Conservation (phyloP, 495 filamentous ascomycete species). For the Friedmanniomyces endolithicus region DNA sequence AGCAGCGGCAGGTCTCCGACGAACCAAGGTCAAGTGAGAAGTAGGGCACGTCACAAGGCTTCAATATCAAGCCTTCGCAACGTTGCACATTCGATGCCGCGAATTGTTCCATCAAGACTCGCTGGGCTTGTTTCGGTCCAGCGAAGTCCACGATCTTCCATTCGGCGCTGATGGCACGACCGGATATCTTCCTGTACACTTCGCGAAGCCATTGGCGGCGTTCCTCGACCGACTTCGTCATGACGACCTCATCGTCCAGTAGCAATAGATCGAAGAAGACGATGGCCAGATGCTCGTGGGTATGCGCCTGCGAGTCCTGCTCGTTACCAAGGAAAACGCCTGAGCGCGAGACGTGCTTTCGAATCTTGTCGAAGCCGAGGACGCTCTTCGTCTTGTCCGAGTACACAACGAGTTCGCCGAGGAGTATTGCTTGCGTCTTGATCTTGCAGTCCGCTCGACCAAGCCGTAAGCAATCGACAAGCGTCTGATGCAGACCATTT, state of each 20-base stretch:
- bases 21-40: conserved; percentile 33
- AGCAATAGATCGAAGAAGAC: conserved; percentile 69
- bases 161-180: conserved; percentile 47
- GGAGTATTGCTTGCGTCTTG: conserved; percentile 55
- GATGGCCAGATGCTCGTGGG: conserved; percentile 70
- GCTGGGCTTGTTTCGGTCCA: conserved; percentile 24
- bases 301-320: conserved; percentile 58
- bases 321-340: conserved; percentile 56
- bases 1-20: conserved; percentile 34
- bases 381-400: conserved; percentile 50
- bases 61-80: conserved; percentile 68
- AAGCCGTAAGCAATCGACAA: conserved; percentile 46
- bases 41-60: conserved; percentile 66
- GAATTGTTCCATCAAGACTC: conserved; percentile 47
- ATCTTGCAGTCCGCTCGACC: conserved; percentile 44
- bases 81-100: conserved; percentile 49
- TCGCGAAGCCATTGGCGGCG: conserved; percentile 48
- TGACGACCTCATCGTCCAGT: conserved; percentile 53
- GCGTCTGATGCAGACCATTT: conserved; percentile 41
- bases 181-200: conserved; percentile 43
- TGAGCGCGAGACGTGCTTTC: conserved; percentile 65
- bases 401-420: conserved; percentile 72
- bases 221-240: conserved; percentile 46
- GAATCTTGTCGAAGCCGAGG: conserved; percentile 63
- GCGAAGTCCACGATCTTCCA: conserved; percentile 54